phyloP scores from a whole-genome alignment of 2,329 filamentous ascomycete genomes.

The Cercospora sp. region DNA sequence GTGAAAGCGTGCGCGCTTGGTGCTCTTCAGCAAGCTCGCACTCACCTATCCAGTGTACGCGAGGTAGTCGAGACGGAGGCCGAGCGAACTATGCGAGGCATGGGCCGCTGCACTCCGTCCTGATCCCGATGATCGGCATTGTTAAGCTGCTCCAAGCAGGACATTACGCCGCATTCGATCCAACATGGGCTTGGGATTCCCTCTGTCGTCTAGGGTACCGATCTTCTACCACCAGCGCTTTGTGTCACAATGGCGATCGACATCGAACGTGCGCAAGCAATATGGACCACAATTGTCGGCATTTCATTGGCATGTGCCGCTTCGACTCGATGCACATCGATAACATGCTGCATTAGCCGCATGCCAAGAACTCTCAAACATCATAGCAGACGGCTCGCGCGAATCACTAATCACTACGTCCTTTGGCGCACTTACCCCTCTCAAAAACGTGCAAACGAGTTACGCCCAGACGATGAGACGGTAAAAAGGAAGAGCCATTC shows the following conservation, averaged over 20 bases:
- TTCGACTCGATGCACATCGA: slow-evolving; percentile 16
- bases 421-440: neutral
- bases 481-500: neutral
- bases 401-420: neutral
- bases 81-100: neutral
- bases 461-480: neutral
- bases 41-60: neutral
- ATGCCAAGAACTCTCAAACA: neutral
- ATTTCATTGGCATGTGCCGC: slow-evolving; percentile 4
- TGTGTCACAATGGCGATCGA: neutral
- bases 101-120: neutral
- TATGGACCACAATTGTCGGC: neutral
- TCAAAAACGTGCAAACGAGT: neutral
- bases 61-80: neutral
- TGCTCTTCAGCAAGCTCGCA: neutral
- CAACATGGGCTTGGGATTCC: neutral
- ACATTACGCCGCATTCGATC: neutral
- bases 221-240: neutral
- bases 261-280: neutral
- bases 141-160: neutral
- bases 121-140: neutral
- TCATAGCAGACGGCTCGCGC: neutral
- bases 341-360: slow-evolving; percentile 13
- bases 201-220: neutral
- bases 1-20: neutral